Base-by-base conservation (phyloP, 306 rosid genomes). In the Rosa lucieae region DNA sequence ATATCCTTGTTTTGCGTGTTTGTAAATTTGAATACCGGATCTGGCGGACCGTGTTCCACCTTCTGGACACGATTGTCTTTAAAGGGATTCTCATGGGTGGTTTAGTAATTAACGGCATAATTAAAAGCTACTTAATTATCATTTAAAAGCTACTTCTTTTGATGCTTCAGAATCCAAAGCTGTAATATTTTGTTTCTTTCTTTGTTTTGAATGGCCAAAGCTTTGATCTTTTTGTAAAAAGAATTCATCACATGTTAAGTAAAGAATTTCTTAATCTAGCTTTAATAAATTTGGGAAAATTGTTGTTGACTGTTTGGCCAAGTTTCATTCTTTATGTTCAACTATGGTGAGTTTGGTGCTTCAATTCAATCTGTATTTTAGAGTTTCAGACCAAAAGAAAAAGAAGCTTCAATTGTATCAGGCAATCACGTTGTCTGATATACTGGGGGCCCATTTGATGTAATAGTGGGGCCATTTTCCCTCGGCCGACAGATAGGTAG, bases 401-500 rank as follows among this genome's bases (percentile, higher is more conserved):
- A 29, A 17, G 32, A 63, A 63, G 69, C 42, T 7, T 63, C 9
- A 18, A 8, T 53, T 4, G 17, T 8, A 4, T 14, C 40, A 75
- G 23, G 52, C 20, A 14, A 15, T 59, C 70, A 59, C 20, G 70
- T 17, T 5, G 70, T 10, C 37, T 52, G 4, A 17, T 8, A 7
- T n/a, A 43, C 53, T 3, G 15, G 69, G 69, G 82, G 63, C 82
- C 74, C 56, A 63, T 18, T 49, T 43, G 48, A 43, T 70, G 77
- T 29, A 26, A 65, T 5, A 0, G 6, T 37, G 46, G 23, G 48
- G 20, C 71, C 48, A 10, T 46, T 3, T 52, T 62, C 1, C 75
- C 67, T 32, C n/a, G 21, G 76, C 79, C 76, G 76, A 71, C 81
- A 18, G n/a, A 29, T 9, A 6, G 11, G 77, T 72, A 26, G 77